Evolutionary conservation across 345 rosid species (phyloP).

Genomic region (Citrus glauca): DNA sequence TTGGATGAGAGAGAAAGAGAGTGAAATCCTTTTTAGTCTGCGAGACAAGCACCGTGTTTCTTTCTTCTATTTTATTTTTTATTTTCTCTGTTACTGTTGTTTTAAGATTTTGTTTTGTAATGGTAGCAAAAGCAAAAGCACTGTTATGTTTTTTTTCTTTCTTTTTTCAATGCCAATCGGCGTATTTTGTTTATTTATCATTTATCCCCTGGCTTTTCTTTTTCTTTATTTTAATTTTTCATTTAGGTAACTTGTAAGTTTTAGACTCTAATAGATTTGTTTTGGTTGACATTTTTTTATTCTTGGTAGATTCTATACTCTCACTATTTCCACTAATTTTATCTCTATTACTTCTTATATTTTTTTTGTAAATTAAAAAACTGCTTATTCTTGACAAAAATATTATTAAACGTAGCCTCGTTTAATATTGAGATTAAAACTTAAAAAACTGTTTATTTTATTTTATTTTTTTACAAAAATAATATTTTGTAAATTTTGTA

Average conservation of each 20-base stretch:
- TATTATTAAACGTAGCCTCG: too few relatives aligned
- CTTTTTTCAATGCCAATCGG: neutral
- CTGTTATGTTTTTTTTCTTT: neutral
- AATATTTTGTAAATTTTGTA: too few relatives aligned
- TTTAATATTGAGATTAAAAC: too few relatives aligned
- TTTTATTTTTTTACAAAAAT: too few relatives aligned
- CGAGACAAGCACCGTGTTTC: constrained; percentile 11
- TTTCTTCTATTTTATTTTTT: neutral
- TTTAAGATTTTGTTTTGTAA: constrained; percentile 8
- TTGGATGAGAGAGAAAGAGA: neutral
- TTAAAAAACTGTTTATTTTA: too few relatives aligned
- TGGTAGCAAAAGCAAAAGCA: neutral
- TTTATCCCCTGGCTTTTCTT: neutral
- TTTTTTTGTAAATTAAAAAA: too few relatives aligned
- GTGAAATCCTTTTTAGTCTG: constrained; percentile 5
- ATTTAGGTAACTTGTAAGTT: neutral
- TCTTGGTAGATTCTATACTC: neutral
- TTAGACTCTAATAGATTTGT: neutral
- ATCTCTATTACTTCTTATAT: too few relatives aligned
- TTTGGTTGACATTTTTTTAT: neutral
- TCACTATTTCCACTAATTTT: too few relatives aligned
- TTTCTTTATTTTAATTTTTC: neutral
- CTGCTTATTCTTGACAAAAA: too few relatives aligned
- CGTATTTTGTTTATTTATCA: neutral
- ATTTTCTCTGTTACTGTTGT: neutral